Percentiles rank a stretch among this genome's conserved stretches.
Conservation (phyloP, 768 basidiomycete species). For the Tricholomella constricta region DNA sequence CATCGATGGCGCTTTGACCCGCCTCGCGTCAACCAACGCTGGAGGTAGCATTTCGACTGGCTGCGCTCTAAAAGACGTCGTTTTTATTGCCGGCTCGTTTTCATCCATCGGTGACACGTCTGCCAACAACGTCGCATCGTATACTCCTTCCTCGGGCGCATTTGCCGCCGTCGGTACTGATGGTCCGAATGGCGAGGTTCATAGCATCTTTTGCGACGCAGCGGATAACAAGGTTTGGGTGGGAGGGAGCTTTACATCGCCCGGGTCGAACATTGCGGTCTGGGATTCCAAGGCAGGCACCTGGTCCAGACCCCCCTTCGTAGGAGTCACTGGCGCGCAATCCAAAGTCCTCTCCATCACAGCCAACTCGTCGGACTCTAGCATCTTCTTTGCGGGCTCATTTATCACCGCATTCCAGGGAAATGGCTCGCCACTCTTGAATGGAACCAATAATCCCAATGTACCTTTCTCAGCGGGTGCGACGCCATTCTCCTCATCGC, state of each 20-base stretch:
- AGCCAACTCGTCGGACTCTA: conserved; percentile 66
- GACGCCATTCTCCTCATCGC: conserved; percentile 85
- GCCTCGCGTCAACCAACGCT: conserved; percentile 73
- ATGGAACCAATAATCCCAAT: conserved; percentile 80
- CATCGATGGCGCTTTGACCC: conserved; percentile 63
- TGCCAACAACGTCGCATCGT: conserved; percentile 76
- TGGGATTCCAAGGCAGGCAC: conserved; percentile 63
- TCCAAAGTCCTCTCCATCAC: conserved; percentile 76
- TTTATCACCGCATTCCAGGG: conserved; percentile 78
- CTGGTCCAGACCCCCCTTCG: conserved; percentile 83
- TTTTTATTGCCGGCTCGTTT: conserved; percentile 88
- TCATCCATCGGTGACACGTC: conserved; percentile 62
- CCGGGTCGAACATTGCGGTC: conserved; percentile 66
- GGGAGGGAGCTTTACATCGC: conserved; percentile 74
- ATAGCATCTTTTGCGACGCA: conserved; percentile 76
- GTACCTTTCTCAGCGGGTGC: conserved; percentile 82
- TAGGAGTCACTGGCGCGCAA: conserved; percentile 72
- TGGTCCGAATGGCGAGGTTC: conserved; percentile 77
- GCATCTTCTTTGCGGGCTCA: conserved; percentile 86
- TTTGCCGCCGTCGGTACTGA: conserved; percentile 66
- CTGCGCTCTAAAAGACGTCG: conserved; percentile 65
- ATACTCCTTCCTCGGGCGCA: conserved; percentile 54
- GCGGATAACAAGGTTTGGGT: conserved; percentile 71
- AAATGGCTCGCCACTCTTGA: conserved; percentile 45
- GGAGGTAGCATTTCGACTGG: conserved; percentile 79